Evolutionary conservation across 2,329 filamentous ascomycete species (phyloP).

Genomic region (Claviceps arundinis): DNA sequence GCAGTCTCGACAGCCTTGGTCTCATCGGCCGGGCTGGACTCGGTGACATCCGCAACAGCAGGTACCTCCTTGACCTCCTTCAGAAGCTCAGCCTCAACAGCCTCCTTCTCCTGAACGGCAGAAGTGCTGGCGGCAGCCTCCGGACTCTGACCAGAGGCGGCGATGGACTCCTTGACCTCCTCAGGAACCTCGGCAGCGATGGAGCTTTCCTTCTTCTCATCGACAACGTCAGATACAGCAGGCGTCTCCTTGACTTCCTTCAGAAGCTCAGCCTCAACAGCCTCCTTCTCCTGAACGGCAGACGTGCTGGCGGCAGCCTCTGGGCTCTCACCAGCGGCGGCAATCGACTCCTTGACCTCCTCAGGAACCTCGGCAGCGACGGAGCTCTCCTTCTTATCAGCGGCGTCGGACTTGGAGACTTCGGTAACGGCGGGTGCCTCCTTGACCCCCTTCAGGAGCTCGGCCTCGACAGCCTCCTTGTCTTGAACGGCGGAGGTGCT

Average conservation of each 20-base stretch:
- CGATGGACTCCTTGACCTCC: constrained; percentile 44
- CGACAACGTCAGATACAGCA: constrained; percentile 17
- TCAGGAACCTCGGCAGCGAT: constrained; percentile 38
- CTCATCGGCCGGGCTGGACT: constrained; percentile 8
- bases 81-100: constrained; percentile 60
- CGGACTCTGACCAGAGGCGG: constrained; percentile 45
- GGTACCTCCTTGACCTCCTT: constrained; percentile 41
- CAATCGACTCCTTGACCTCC: constrained; percentile 44
- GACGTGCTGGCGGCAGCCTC: constrained; percentile 58
- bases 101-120: constrained; percentile 63
- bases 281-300: constrained; percentile 63
- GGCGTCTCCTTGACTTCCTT: constrained; percentile 41
- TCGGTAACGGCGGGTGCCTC: constrained; percentile 22
- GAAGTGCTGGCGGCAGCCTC: constrained; percentile 58
- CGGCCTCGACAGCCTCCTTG: constrained; percentile 61
- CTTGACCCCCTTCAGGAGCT: constrained; percentile 55
- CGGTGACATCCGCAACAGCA: constrained; percentile 7
- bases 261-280: constrained; percentile 60
- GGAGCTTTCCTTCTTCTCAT: constrained; percentile 29
- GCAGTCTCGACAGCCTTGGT: constrained; percentile 7
- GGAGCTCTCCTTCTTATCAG: constrained; percentile 27
- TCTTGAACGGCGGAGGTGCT: constrained; percentile 57
- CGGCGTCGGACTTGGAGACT: constrained; percentile 14
- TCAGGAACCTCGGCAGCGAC: constrained; percentile 36
- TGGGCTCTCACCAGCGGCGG: constrained; percentile 45